Evolutionary conservation across 306 rosid species (phyloP).

Genomic region (Ormosia emarginata): DNA sequence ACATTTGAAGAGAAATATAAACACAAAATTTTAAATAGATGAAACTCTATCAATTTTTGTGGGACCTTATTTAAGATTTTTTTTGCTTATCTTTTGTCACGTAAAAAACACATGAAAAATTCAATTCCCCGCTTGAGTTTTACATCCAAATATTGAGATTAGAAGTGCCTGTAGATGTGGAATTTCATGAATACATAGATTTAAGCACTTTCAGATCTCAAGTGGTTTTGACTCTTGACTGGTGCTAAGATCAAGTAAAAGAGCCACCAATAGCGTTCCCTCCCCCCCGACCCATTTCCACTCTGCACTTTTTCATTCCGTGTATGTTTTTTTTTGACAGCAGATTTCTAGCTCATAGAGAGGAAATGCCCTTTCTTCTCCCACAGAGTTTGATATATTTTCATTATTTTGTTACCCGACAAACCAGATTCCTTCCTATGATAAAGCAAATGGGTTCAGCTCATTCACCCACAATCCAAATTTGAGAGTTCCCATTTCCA

Average conservation of each 20-base stretch:
- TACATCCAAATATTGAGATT: background rate
- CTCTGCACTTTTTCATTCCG: background rate
- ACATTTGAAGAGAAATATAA: no score
- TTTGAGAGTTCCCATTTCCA: background rate
- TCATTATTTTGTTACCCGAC: background rate
- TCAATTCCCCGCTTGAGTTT: background rate
- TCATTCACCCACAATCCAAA: background rate
- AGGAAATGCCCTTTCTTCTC: background rate
- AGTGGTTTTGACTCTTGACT: background rate
- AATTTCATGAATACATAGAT: background rate
- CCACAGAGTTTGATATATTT: background rate
- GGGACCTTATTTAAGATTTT: no score
- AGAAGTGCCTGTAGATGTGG: background rate
- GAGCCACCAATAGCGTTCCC: background rate
- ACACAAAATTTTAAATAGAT: no score
- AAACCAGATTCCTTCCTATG: background rate
- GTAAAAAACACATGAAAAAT: no score
- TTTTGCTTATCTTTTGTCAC: no score
- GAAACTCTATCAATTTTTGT: no score
- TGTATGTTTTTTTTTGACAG: background rate
- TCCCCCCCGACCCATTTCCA: background rate
- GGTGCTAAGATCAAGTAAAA: background rate
- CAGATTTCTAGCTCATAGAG: background rate
- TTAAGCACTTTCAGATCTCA: background rate
- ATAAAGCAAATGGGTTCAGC: background rate